Base-by-base conservation (phyloP, 805 yeast species). In the Yamadazyma paraphyllophila region DNA sequence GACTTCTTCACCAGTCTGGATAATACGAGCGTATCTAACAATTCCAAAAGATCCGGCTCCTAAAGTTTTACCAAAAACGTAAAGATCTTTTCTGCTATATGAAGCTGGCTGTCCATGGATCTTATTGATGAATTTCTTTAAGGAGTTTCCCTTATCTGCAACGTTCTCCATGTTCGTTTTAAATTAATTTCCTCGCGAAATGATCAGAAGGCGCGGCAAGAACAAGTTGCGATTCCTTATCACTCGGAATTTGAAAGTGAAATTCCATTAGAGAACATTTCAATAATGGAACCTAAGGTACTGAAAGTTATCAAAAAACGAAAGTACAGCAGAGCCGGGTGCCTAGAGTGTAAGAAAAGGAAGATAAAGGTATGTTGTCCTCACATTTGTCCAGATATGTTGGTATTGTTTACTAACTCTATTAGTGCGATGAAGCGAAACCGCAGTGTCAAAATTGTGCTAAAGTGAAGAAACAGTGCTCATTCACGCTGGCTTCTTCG, bases 1-100 rank as follows among this genome's bases (percentile, higher is more conserved):
- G 12, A 90, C 96, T 47, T 85, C 82, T 55, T 88, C 89, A 20
- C 68, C 66, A 9, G 73, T 68, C 29, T 48, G 56, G 52, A 65
- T 67, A 46, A 69, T 66, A 32, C 79, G 70, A 2, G 97, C 98
- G 51, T 79, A 77, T 55, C 96, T 76, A 3, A 92, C 98, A 2
- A 92, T 84, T 33, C 99, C 98, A 65, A 89, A 94, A 0, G 96
- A 81, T 4, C 99, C 98, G 0, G 97, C 97, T 8, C 98, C 98
- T 10, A 91, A 67, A 0, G 96, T 88, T 48, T 79, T 80, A 10
- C 91, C 92, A 62, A 90, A 88, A 7, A 82, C 78, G 58, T 88
- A 91, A 48, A 78, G 73, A 39, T 74, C 63, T 65, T 89, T 88
- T 57, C 87, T 78, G 35, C 74, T 59, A 55, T 84, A 84, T 7